A percentile compares a stretch with the other conserved stretches of the same genome.
Conservation (phyloP, 331 rosid species). For the Quercus tomentella region DNA sequence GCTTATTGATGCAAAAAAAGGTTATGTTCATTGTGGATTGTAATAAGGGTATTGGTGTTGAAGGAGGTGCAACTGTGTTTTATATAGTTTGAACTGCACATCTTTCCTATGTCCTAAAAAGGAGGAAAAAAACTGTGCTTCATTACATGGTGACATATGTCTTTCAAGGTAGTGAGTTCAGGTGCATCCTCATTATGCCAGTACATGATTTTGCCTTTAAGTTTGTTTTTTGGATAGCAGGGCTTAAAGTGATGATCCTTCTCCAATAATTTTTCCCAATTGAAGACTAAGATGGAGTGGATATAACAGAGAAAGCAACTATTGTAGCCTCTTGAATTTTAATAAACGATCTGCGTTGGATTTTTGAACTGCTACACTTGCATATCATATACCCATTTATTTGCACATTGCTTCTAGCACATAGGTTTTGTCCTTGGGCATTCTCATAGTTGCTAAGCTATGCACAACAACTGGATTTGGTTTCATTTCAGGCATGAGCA, state of each 20-base stretch:
- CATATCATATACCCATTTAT: neutral
- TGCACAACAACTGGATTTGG: constrained; percentile 1
- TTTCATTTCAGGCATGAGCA: constrained; percentile 82
- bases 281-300: neutral
- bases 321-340: neutral
- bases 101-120: neutral
- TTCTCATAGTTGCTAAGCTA: constrained; percentile 4
- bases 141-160: neutral
- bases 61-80: neutral
- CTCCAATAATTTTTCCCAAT: neutral
- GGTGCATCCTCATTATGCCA: neutral
- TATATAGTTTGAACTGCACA: neutral
- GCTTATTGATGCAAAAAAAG: neutral
- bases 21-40: neutral
- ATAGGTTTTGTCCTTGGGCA: neutral
- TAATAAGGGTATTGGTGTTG: neutral
- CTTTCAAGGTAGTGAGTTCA: neutral
- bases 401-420: neutral
- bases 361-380: neutral
- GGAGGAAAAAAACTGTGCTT: neutral
- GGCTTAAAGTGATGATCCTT: neutral
- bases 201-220: neutral
- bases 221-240: neutral
- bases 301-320: neutral
- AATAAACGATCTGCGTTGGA: neutral